phyloP scores from a whole-genome alignment of 2,329 filamentous ascomycete genomes.

The Graphium sp. region DNA sequence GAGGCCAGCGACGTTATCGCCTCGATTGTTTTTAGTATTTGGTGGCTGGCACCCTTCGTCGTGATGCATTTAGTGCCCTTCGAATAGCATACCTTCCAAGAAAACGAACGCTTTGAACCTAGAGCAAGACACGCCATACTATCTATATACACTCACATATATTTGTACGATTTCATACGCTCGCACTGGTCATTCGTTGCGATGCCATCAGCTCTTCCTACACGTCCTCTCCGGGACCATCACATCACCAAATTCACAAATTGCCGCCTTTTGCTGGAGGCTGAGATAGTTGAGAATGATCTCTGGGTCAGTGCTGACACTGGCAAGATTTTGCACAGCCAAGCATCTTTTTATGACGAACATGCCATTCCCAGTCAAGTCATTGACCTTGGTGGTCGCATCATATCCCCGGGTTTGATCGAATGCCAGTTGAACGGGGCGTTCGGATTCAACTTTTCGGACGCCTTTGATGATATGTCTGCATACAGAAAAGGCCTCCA shows the following conservation, averaged over 20 bases:
- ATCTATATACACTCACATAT: too few species aligned
- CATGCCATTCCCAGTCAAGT: conserved; percentile 53
- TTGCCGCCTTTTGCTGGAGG: conserved; percentile 57
- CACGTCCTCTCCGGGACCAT: too few species aligned
- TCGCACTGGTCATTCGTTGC: conserved; percentile 8
- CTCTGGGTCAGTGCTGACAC: conserved; percentile 76
- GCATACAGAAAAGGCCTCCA: conserved; percentile 58
- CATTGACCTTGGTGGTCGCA: conserved; percentile 67
- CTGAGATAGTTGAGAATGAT: conserved; percentile 55
- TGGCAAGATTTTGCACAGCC: conserved; percentile 65
- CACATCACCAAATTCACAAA: conserved; percentile 80
- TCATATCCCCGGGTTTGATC: conserved; percentile 73
- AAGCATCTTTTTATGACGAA: conserved; percentile 51
- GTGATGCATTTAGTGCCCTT: too few species aligned
- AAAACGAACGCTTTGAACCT: too few species aligned
- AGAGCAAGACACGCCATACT: too few species aligned
- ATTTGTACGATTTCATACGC: conserved; percentile 3
- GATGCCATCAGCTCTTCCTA: conserved; percentile 36
- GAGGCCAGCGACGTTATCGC: too few species aligned
- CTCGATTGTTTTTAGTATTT: too few species aligned
- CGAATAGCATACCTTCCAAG: too few species aligned
- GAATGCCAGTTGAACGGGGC: conserved; percentile 87
- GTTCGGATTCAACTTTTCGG: conserved; percentile 85
- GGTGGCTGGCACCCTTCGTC: too few species aligned
- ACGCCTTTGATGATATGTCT: conserved; percentile 49